Evolutionary conservation across 306 rosid genomes (phyloP).

Genomic region (Pterocarpus santalinus): DNA sequence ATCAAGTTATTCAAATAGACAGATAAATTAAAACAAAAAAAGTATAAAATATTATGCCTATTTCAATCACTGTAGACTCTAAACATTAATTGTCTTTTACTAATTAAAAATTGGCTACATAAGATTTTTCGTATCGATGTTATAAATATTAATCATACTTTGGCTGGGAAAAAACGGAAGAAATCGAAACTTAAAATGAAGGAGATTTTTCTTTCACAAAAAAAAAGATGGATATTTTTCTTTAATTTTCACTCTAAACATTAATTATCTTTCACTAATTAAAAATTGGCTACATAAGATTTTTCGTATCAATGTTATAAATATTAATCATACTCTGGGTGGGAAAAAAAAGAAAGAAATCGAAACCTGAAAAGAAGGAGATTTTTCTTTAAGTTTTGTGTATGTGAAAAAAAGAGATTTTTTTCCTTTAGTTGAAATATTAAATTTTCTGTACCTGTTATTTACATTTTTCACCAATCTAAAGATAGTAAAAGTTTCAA

Average conservation of each 20-base stretch:
- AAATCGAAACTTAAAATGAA: background rate
- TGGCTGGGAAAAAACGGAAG: background rate
- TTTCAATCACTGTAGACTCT: too few species aligned
- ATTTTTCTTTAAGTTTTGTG: background rate
- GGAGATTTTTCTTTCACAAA: background rate
- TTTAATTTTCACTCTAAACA: too few species aligned
- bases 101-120: background rate
- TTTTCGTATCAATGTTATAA: background rate
- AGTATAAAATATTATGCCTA: too few species aligned
- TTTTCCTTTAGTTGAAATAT: background rate
- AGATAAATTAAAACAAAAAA: too few species aligned
- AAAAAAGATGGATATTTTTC: too few species aligned
- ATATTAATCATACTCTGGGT: background rate
- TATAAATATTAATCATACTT: background rate
- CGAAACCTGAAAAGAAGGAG: background rate
- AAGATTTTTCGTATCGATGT: background rate
- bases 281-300: background rate
- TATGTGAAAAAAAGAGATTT: too few species aligned
- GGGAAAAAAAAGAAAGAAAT: background rate
- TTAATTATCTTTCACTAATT: conserved; percentile 5
- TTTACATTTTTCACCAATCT: background rate
- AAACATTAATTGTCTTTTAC: background rate
- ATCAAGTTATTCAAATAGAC: too few species aligned
- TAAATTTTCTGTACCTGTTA: background rate
- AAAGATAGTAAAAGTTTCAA: conserved; percentile 14